Conservation (phyloP, 352 stramenopile species). For the Pythium sp. region DNA sequence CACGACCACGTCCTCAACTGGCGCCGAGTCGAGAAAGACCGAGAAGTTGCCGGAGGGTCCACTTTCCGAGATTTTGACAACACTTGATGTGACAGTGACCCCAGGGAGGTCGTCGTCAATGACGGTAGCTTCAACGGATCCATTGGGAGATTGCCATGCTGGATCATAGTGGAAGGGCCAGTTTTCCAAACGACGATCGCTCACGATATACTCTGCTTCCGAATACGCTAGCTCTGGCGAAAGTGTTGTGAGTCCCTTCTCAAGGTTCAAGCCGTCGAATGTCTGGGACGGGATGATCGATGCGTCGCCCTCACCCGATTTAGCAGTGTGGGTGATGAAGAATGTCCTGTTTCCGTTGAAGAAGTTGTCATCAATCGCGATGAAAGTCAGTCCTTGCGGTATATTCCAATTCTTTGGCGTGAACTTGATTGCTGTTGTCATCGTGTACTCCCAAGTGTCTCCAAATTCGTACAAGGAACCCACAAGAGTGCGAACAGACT, state of each 20-base stretch:
- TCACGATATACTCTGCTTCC: constrained; percentile 40
- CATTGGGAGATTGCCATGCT: constrained; percentile 33
- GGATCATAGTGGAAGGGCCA: constrained; percentile 44
- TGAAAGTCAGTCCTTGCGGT: constrained; percentile 45
- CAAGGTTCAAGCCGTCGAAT: constrained; percentile 21
- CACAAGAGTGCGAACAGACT: constrained; percentile 21
- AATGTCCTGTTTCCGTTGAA: constrained; percentile 54
- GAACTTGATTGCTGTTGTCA: constrained; percentile 49
- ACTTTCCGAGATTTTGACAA: constrained; percentile 47
- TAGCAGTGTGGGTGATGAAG: constrained; percentile 26
- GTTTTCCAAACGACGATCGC: constrained; percentile 13
- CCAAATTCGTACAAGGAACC: constrained; percentile 47
- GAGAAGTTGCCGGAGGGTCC: constrained; percentile 36
- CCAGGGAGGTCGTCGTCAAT: constrained; percentile 71
- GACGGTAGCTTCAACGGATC: constrained; percentile 31
- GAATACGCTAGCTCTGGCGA: constrained; percentile 33
- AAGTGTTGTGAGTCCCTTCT: constrained; percentile 21
- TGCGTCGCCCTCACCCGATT: constrained; percentile 25
- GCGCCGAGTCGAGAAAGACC: constrained; percentile 60
- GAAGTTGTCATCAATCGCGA: constrained; percentile 61
- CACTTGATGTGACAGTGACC: constrained; percentile 42
- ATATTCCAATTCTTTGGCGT: constrained; percentile 56
- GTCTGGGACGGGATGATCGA: constrained; percentile 34
- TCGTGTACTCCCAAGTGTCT: constrained; percentile 26
- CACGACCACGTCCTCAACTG: constrained; percentile 44